These are phyloP conservation scores for Verticillium isaacii DNA, from an alignment of 2,329 filamentous ascomycete genomes.

Conservation along the genomic window DNA sequence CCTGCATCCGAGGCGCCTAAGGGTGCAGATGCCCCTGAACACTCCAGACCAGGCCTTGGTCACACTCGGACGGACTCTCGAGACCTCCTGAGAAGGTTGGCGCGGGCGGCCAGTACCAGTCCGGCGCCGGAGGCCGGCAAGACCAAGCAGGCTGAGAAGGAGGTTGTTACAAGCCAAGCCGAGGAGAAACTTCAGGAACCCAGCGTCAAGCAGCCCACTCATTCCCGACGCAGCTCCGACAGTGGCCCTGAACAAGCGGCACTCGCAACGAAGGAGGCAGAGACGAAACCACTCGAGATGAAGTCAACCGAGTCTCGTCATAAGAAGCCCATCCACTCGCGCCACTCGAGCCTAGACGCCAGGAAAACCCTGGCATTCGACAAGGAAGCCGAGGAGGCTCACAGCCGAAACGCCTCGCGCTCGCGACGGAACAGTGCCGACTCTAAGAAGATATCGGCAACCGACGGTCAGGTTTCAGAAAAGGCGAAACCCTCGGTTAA, in stretches of 20 bases:
- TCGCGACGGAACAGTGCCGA: background rate
- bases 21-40: slow-evolving; percentile 6
- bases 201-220: background rate
- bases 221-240: background rate
- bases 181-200: background rate
- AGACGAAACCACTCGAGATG: background rate
- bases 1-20: slow-evolving; percentile 12
- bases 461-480: slow-evolving; percentile 14
- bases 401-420: background rate
- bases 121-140: slow-evolving; percentile 24
- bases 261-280: background rate
- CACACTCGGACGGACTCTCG: slow-evolving; percentile 33
- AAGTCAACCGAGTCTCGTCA: background rate
- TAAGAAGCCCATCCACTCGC: background rate
- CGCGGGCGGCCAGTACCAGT: slow-evolving; percentile 41
- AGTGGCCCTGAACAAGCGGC: background rate
- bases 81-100: slow-evolving; percentile 45
- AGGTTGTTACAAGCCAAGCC: slow-evolving; percentile 3
- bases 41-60: background rate
- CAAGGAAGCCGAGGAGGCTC: background rate
- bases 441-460: background rate
- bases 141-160: background rate
- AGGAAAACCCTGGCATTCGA: background rate
- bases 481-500: slow-evolving; percentile 35
- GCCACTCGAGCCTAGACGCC: background rate